Evolutionary conservation across 768 basidiomycete species (phyloP).

Genomic region (Amanita fuliginea): DNA sequence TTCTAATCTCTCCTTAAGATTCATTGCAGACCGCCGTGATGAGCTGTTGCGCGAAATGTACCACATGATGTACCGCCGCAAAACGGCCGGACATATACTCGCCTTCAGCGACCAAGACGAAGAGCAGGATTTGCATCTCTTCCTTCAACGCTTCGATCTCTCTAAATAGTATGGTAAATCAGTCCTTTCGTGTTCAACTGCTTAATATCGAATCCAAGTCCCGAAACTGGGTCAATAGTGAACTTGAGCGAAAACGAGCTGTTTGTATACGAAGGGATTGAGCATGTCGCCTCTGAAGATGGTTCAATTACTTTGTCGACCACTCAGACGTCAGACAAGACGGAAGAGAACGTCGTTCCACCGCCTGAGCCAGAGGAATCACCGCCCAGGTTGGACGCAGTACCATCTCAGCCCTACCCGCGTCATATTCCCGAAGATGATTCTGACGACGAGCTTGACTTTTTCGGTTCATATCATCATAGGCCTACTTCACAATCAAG

Average conservation of each 20-base stretch:
- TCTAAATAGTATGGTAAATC: conserved; percentile 31
- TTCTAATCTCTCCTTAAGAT: conserved; percentile 25
- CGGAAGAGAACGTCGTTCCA: not conserved
- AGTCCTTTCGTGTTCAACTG: conserved; percentile 1
- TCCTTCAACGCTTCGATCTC: conserved; percentile 49
- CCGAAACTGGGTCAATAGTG: conserved; percentile 21
- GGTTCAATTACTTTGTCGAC: not conserved
- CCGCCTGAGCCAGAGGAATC: not conserved
- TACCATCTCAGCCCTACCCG: not conserved
- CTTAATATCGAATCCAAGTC: conserved; percentile 13
- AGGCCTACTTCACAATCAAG: conserved; percentile 8
- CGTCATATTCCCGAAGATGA: conserved; percentile 14
- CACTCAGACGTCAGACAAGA: not conserved
- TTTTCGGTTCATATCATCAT: conserved; percentile 20
- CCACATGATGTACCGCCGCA: conserved; percentile 46
- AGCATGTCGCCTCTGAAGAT: not conserved
- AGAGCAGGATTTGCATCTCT: conserved; percentile 33
- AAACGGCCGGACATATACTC: conserved; percentile 30
- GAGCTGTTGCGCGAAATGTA: conserved; percentile 64
- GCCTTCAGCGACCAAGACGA: conserved; percentile 24
- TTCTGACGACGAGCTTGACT: conserved; percentile 29
- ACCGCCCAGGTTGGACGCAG: not conserved
- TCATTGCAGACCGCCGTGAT: conserved; percentile 56
- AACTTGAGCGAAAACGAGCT: conserved; percentile 16
- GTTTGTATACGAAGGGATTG: conserved; percentile 7